Evolutionary conservation across 805 yeast genomes (phyloP), one percentile per base, ranked within the genome.

Genomic region (Saccharomycopsis sp.): DNA sequence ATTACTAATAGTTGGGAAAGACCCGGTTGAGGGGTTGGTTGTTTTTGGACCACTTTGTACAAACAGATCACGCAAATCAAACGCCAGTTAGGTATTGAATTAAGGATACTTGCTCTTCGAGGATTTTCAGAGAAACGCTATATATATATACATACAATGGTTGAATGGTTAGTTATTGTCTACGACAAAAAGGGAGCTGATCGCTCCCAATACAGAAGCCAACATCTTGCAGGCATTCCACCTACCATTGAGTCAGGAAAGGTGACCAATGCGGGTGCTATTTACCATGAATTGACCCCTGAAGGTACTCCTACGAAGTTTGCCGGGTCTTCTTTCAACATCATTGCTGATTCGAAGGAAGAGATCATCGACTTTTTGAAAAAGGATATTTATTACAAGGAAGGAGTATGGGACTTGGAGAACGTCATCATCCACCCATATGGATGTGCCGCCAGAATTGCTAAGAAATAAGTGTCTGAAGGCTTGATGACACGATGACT

Each of bases 391-490:
- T 89, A 84, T 69, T 79, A 80, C 64, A 76, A 75, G 64, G 75
- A 76, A 41, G 92, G 90, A 1, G 78, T 89, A 60, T 89, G 96
- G 96, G 96, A 89, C 68, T 68, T 87, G 61, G 81, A 81, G 44
- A 78, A 76, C 57, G 85, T 80, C 19, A 66, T 84, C 63, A 80
- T 86, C 47, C 78, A 80, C 66, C 90, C 90, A 52, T 69, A 68
- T 56, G 78, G 76, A 19, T 71, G 78, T 64, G 81, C 80, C 53
- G 76, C 72, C 56, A 78, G 82, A 68, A 64, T 71, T 55, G 73
- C 72, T 19, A 72, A 70, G 62, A 71, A 72, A 47, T 62, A 52
- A 51, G 20, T 29, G 5, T 29, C 38, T 29, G 19, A 35, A 34
- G 42, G 17, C 19, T 8, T 49, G 15, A 34, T 52, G n/a, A 15